A percentile compares a stretch with the other conserved stretches of the same genome.
These are phyloP conservation scores for Salix koriyanagi DNA, from an alignment of 345 rosid genomes.

Conservation along the genomic window DNA sequence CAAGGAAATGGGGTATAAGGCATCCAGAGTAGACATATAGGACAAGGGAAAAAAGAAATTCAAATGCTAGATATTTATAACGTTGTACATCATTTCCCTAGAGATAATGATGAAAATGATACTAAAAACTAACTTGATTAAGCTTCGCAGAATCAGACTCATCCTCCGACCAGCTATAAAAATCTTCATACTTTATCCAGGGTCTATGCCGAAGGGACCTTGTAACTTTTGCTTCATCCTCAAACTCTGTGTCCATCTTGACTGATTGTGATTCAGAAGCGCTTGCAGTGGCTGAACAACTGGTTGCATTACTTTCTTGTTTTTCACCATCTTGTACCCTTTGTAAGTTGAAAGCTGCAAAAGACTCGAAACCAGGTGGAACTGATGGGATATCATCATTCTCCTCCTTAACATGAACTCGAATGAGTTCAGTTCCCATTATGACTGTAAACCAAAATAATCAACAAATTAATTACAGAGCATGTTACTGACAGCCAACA, in stretches of 20 bases:
- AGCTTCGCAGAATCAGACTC: slow-evolving; percentile 45
- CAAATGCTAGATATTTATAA: neutral
- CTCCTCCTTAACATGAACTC: slow-evolving; percentile 76
- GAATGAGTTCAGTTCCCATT: slow-evolving; percentile 91
- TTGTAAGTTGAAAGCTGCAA: slow-evolving; percentile 62
- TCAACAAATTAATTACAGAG: neutral
- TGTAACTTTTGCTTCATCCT: slow-evolving; percentile 35
- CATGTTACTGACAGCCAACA: neutral
- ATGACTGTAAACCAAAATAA: slow-evolving; percentile 19
- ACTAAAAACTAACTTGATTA: slow-evolving; percentile 43
- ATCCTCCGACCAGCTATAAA: slow-evolving; percentile 42
- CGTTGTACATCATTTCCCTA: neutral
- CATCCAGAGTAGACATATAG: slow-evolving; percentile 6
- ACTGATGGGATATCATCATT: slow-evolving; percentile 77
- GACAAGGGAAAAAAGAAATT: neutral
- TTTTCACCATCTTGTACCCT: slow-evolving; percentile 39
- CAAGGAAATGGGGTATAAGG: slow-evolving; percentile 5
- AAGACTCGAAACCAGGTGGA: slow-evolving; percentile 97
- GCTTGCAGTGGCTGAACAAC: slow-evolving; percentile 38
- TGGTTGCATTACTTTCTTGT: slow-evolving; percentile 25
- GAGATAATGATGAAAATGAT: neutral
- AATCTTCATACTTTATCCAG: slow-evolving; percentile 52
- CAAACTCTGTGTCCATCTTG: slow-evolving; percentile 45
- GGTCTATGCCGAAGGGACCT: slow-evolving; percentile 58
- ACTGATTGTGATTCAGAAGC: slow-evolving; percentile 40